phyloP scores from a whole-genome alignment of 169 alveolate genomes.

The Plasmodium sp. region DNA sequence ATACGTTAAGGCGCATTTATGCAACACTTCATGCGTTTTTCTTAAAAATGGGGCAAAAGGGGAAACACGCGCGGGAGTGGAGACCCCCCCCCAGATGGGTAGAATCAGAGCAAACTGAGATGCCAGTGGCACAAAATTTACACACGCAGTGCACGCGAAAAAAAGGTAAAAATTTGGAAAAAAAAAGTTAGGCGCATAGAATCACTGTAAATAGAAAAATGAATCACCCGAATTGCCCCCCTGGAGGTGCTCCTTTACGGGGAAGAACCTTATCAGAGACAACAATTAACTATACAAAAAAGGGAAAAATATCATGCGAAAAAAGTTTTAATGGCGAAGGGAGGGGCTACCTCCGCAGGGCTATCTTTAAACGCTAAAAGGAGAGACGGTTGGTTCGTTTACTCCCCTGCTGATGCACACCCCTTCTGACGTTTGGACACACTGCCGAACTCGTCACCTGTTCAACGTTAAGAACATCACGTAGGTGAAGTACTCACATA shows the following conservation, averaged over 20 bases:
- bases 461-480: conserved; percentile 43
- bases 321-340: neutral
- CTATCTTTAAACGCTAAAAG: neutral
- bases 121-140: neutral
- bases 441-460: neutral
- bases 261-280: neutral
- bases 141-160: neutral
- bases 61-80: neutral
- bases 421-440: neutral
- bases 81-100: neutral
- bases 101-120: neutral
- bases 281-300: neutral
- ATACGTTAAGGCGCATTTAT: neutral
- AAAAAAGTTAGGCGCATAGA: neutral
- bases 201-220: neutral
- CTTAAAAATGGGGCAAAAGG: neutral
- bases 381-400: neutral
- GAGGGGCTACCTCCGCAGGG: neutral
- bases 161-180: neutral
- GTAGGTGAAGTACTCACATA: conserved; percentile 57
- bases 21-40: neutral
- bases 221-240: neutral
- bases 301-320: neutral
- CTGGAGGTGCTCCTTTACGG: neutral
- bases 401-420: neutral